Evolutionary conservation across 2,329 filamentous ascomycete genomes (phyloP), one percentile per base, ranked within the genome.

Genomic region (Helotiales sp.): DNA sequence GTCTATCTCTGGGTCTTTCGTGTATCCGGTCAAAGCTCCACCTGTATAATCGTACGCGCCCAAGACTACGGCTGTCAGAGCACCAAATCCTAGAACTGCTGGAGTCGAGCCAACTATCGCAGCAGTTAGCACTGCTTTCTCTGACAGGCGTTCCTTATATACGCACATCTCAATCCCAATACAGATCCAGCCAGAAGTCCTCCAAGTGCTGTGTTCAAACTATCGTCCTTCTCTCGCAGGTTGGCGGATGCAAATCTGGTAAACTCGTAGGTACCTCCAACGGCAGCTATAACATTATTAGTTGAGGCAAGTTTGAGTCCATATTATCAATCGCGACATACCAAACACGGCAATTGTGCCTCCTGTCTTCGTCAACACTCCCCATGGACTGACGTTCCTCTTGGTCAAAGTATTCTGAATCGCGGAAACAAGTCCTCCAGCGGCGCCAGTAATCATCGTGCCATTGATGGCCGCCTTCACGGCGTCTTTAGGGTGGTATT

Each of bases 361-460:
- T 72, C 93, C 94, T 65, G 89, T 90, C 76, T 89, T 88, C 55
- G 92, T 92, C 78, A 98, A 89, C 76, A 97, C 86, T 73, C 92
- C 91, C 83, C 90, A 87, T 69, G 89, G 86, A 74, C 93, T 93
- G 72, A 96, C 84, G 80, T 97, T 97, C 78, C 88, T 86, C 83
- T 89, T 93, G 64, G 90, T 86, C 74, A 97, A 86, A 67, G 93
- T 93, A 83, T 97, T 98, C 83, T 94, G 92, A 72, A 97, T 85
- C 64, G 91, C 90, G 60, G 93, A 91, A 68, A 91, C 79, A 79
- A 93, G 85, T 77, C 91, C 82, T 75, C 93, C 93, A 68, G 86
- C 86, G 67, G 83, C 82, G 76, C 89, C 88, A 69, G 90, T 89
- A 74, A 93, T 80, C 71, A 89, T 76, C 47, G 86, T 87, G 69